These are phyloP conservation scores for Trichoderma sp. DNA, from an alignment of 2,329 filamentous ascomycete genomes.

Conservation along the genomic window DNA sequence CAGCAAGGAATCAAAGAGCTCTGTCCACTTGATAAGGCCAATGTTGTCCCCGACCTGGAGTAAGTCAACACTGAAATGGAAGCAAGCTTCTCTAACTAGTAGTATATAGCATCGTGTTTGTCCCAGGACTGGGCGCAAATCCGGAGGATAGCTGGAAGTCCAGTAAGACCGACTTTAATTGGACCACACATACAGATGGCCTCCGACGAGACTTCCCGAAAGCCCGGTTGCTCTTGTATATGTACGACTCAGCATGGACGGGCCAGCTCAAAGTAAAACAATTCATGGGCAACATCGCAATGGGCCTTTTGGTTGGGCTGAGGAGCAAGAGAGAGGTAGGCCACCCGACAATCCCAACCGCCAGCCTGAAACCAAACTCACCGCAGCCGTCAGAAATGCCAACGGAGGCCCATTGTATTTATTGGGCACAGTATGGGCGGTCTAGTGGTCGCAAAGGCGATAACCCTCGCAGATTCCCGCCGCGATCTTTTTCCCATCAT, in stretches of 20 bases:
- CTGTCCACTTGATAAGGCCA: conserved; percentile 39
- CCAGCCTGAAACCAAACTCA: not conserved
- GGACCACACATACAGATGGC: conserved; percentile 43
- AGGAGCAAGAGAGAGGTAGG: conserved; percentile 42
- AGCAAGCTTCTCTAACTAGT: not conserved
- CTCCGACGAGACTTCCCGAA: conserved; percentile 45
- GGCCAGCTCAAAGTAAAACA: conserved; percentile 47
- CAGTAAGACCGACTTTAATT: conserved; percentile 44
- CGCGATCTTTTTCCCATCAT: conserved; percentile 43
- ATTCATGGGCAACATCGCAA: conserved; percentile 45
- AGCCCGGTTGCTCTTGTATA: conserved; percentile 46
- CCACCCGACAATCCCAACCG: no score
- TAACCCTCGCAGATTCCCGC: conserved; percentile 39
- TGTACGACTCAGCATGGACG: conserved; percentile 47
- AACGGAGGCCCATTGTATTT: conserved; percentile 43
- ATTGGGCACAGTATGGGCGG: conserved; percentile 51
- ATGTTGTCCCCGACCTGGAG: conserved; percentile 42
- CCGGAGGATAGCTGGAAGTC: conserved; percentile 47
- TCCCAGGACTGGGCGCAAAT: conserved; percentile 46
- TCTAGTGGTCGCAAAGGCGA: conserved; percentile 47
- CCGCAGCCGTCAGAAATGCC: not conserved
- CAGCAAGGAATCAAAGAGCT: conserved; percentile 46
- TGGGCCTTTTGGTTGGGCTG: conserved; percentile 42
- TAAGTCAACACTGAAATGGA: conserved; percentile 18
- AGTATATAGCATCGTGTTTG: conserved; percentile 44